Percentiles rank a stretch among this genome's conserved stretches.
These are phyloP conservation scores for Limonium bicolor DNA, from an alignment of 148 eudicot genomes.

Conservation along the genomic window DNA sequence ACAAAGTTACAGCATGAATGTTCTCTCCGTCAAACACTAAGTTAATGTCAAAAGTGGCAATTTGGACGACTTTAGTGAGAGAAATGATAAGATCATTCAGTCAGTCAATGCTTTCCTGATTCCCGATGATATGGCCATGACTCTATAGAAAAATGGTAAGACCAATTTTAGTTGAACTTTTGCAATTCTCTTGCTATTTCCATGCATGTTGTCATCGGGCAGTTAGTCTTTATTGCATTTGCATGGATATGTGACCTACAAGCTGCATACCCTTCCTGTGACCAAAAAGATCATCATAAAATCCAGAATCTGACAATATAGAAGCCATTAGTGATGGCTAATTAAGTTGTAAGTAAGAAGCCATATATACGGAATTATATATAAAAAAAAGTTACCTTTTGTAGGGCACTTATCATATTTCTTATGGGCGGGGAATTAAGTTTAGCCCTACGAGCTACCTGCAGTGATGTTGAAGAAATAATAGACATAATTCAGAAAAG, in stretches of 20 bases:
- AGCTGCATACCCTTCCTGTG: conserved; percentile 75
- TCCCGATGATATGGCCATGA: too few relatives aligned
- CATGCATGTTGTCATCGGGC: conserved; percentile 60
- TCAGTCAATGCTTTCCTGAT: too few relatives aligned
- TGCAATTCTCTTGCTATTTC: conserved; percentile 41
- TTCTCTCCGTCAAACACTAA: too few relatives aligned
- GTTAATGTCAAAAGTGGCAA: too few relatives aligned
- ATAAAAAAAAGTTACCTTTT: conserved; percentile 17
- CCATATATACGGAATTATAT: not conserved
- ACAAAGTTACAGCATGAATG: too few relatives aligned
- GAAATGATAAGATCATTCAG: too few relatives aligned
- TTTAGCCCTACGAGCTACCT: conserved; percentile 85
- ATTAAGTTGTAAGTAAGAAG: not conserved
- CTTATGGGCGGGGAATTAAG: conserved; percentile 57
- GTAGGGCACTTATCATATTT: conserved; percentile 35
- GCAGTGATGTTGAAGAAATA: conserved; percentile 6
- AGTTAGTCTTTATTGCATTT: conserved; percentile 82
- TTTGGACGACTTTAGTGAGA: too few relatives aligned
- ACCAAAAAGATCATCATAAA: conserved; percentile 1
- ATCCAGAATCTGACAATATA: not conserved
- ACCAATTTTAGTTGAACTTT: too few relatives aligned
- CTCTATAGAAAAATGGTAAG: too few relatives aligned
- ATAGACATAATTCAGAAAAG: not conserved
- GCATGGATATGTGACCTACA: conserved; percentile 66
- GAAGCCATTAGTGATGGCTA: not conserved